Percentiles rank a stretch among this genome's conserved stretches.
Evolutionary conservation across 306 rosid species (phyloP).

Genomic region (Castanea sativa): DNA sequence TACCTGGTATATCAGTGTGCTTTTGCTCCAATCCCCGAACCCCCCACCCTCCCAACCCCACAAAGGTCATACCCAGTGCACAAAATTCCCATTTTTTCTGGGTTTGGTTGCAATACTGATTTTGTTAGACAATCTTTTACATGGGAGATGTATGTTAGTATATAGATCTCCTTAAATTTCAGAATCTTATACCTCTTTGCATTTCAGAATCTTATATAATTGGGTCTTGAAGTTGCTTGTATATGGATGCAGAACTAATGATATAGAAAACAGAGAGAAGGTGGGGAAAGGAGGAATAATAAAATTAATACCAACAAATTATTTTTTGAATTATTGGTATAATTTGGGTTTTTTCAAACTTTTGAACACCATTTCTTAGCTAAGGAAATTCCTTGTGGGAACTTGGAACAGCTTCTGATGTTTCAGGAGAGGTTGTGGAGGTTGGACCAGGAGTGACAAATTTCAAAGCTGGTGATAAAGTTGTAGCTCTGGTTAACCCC

Average conservation of each 20-base stretch:
- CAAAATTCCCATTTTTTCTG: too few species aligned
- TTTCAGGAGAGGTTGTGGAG: constrained; percentile 62
- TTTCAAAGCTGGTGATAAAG: constrained; percentile 68
- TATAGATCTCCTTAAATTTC: too few species aligned
- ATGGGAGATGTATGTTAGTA: not conserved
- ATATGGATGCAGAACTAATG: not conserved
- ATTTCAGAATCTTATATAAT: not conserved
- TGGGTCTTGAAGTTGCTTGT: not conserved
- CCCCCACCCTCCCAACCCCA: not conserved
- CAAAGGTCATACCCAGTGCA: too few species aligned
- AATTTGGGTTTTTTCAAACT: not conserved
- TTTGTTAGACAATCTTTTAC: not conserved
- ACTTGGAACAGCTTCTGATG: constrained; percentile 54
- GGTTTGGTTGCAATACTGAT: not conserved
- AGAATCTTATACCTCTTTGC: too few species aligned
- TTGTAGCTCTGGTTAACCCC: constrained; percentile 34
- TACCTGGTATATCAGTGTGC: constrained; percentile 47
- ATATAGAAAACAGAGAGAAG: not conserved
- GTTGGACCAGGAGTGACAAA: constrained; percentile 56
- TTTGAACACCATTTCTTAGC: not conserved
- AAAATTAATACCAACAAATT: not conserved
- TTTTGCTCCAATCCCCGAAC: not conserved
- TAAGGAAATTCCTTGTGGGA: constrained; percentile 13
- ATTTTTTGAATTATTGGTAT: not conserved
- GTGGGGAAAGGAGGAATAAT: not conserved